Base-by-base conservation (phyloP, 2,329 filamentous ascomycete species). In the Xylariales sp. region DNA sequence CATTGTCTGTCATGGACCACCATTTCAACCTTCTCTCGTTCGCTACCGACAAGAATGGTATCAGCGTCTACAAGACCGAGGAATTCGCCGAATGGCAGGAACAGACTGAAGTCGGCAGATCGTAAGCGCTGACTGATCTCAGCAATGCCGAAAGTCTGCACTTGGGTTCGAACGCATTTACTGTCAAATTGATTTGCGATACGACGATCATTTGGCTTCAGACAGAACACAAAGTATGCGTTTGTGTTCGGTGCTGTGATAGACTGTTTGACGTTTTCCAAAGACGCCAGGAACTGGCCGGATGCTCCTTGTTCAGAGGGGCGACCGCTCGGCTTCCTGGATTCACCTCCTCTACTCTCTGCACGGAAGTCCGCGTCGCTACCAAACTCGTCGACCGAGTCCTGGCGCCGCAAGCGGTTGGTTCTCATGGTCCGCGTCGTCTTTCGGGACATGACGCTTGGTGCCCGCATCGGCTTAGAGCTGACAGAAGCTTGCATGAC, bases 151-250 rank as follows among this genome's bases (percentile, higher is more conserved):
- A 97, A 88, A 0, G 89, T 95, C 59, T 97, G 91, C 1, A 98
- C 78, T 60, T 98, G 93, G 9, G 86, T 87, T 4, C 93, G 83
- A 16, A 98, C 93, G 60, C 93, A 98, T 64, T 97, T 97, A 76
- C 89, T 96, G 63, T 98, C 93, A 54, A 97, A 98, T 58, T 98
- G 93, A 53, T 98, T 98, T 47, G 93, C 91, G 51, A 98, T 98
- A 37, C 93, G 82, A 40, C 93, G 80, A 60, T 98, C 93, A 53
- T 98, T 98, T 16, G 93, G 91, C 66, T 98, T 98, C 49, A 98
- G 68, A 57, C 93, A 98, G 65, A 98, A 96, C 32, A 98, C 79
- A 54, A 96, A 97, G 65, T 98, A 98, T 1, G 86, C 80, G 56
- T 98, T 98, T 9, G 89, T 86, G 56, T 89, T 87, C 4, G 84